Evolutionary conservation across 202 grass and related monocot genomes (phyloP).

Genomic region (Hordeum pubiflorum): DNA sequence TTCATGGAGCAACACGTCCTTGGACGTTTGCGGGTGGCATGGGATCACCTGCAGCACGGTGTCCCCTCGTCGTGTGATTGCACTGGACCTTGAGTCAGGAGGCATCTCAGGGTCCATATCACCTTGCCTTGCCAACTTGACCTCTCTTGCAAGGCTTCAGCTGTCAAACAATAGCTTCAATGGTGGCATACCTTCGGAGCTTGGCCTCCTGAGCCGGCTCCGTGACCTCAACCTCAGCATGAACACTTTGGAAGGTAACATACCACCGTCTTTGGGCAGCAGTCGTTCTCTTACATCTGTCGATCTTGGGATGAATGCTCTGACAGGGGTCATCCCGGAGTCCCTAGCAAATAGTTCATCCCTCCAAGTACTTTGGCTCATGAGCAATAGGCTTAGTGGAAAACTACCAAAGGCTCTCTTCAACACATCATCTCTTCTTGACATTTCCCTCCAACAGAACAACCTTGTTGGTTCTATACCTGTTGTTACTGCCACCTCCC

Average conservation of each 20-base stretch:
- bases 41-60: conserved; percentile 29
- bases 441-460: neutral
- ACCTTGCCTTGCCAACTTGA: conserved; percentile 39
- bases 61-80: neutral
- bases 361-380: conserved; percentile 8
- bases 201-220: conserved; percentile 1
- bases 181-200: conserved; percentile 20
- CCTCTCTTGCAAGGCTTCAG: conserved; percentile 16
- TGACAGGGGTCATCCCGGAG: conserved; percentile 38
- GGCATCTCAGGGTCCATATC: neutral
- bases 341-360: conserved; percentile 21
- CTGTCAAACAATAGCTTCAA: conserved; percentile 14
- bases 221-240: conserved; percentile 2
- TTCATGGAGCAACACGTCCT: conserved; percentile 43
- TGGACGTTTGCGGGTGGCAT: conserved; percentile 37
- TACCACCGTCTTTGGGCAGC: neutral
- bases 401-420: conserved; percentile 12
- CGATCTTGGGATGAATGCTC: conserved; percentile 17
- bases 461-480: conserved; percentile 23
- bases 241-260: conserved; percentile 20
- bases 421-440: neutral
- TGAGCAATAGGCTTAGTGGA: conserved; percentile 18
- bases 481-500: neutral
- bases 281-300: neutral
- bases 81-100: neutral